Evolutionary conservation across 345 rosid species (phyloP), one percentile per base, ranked within the genome.

Genomic region (Eucalyptus rudis): DNA sequence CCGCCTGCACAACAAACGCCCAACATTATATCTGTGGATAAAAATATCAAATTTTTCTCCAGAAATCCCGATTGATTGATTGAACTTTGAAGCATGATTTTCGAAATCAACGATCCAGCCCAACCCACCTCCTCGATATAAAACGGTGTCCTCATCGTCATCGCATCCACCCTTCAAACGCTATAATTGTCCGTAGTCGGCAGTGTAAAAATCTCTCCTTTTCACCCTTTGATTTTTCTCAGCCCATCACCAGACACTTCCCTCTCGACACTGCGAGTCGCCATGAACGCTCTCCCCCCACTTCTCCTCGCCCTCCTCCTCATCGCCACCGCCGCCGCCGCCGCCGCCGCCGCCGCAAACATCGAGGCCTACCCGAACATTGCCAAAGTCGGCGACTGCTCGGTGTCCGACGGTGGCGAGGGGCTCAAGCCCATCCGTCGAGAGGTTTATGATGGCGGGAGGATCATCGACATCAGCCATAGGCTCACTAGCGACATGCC

Each of bases 391-490:
- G 50, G 29, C 59, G 91, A 83, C 36, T 87, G 89, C 87, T 49
- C 66, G 87, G 40, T 44, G 54, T 58, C 89, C 83, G 51, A 49
- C 31, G 86, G 66, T 87, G 89, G 47, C 83, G 89, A 45, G 20
- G 88, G 52, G 86, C 86, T 86, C 13, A 86, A 36, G 49, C 92
- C 92, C 13, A 54, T 19, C 45, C 90, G 90, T n/a, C 89, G 91
- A 24, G 93, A 92, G 66, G 90, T 90, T 33, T 91, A 92, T 62
- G 91, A 89, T 2, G 86, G 89, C 56, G 93, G 92, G 13, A 90
- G 91, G 88, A 93, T 95, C 71, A 87, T 90, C 51, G 97, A 95
- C 49, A 91, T 93, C 36, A 93, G 94, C 71, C 96, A 93, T 87
- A 86, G 88, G 81, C 86, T 93, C 36, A 89, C 87, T 43, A 27